Evolutionary conservation across 805 yeast genomes (phyloP), one percentile per base, ranked within the genome.

Genomic region (Scheffersomyces coipomensis): DNA sequence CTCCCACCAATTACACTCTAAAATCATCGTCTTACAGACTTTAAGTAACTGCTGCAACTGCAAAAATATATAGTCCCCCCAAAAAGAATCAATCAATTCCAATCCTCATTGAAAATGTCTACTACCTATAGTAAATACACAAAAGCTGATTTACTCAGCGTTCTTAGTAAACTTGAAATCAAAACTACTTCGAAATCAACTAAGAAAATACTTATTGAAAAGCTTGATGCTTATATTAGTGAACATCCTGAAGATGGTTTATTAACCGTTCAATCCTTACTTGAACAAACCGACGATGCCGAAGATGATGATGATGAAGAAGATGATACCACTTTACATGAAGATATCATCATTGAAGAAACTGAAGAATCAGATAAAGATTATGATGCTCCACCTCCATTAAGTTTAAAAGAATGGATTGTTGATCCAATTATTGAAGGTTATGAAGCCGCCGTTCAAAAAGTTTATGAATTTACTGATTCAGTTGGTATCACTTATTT

Each of bases 121-220:
- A 7, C 23, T 9, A 21, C 9, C 23, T 21, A 13, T 18, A n/a
- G 18, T 13, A 44, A 53, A 31, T 64, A 50, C 46, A 69, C 64
- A 47, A 69, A 69, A 51, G 71, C 72, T 31, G 75, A 69, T 38
- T 56, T 69, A 44, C 53, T 62, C 47, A 51, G 48, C 31, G 64
- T 60, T 29, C 62, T 64, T 43, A 60, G 51, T 29, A 64, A 62
- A 43, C 60, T 64, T 29, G 73, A 64, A 25, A 46, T 67, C 22
- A 50, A 57, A 34, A 56, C 62, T 26, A 49, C 56, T 35, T 44
- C 65, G 30, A 69, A 68, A 47, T 73, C 68, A 48, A 68, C 74
- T 33, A 69, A 69, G 53, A 65, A 60, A 48, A 52, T 62, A 3
- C 62, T 69, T 51, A 52, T 66, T 21, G 73, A 68, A 30, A 69